A percentile compares a stretch with the other conserved stretches of the same genome.
Conservation (phyloP, 2,329 filamentous ascomycete genomes). For the Metarhizium robertsii region DNA sequence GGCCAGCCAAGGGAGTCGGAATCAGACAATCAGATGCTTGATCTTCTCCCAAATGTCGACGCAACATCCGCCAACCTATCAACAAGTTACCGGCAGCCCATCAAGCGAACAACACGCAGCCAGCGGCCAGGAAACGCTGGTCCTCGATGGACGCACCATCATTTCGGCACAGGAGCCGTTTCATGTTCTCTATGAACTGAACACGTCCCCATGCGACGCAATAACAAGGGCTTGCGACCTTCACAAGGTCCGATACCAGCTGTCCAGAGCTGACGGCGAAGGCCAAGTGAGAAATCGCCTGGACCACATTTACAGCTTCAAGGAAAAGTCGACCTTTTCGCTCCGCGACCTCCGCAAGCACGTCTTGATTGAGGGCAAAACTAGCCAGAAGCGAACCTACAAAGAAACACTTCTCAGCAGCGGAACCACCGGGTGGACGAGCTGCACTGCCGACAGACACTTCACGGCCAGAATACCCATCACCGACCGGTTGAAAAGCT, state of each 20-base stretch:
- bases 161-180: constrained; percentile 11
- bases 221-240: constrained; percentile 11
- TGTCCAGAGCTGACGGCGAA: constrained; percentile 7
- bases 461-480: neutral
- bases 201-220: constrained; percentile 14
- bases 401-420: constrained; percentile 11
- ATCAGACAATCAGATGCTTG: no score
- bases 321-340: neutral
- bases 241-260: constrained; percentile 17
- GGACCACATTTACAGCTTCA: constrained; percentile 21
- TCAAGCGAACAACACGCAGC: no score
- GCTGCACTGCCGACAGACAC: neutral
- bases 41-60: no score
- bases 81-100: no score
- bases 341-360: constrained; percentile 6
- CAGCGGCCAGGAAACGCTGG: constrained; percentile 6
- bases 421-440: constrained; percentile 9
- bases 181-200: constrained; percentile 16
- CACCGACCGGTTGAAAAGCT: neutral
- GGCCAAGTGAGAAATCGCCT: constrained; percentile 11
- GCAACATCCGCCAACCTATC: no score
- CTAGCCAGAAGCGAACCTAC: constrained; percentile 12
- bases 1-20: no score
- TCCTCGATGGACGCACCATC: constrained; percentile 14
- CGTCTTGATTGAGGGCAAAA: constrained; percentile 12